These are phyloP conservation scores for Patellifolia procumbens DNA, from an alignment of 179 eudicot genomes.

Conservation along the genomic window DNA sequence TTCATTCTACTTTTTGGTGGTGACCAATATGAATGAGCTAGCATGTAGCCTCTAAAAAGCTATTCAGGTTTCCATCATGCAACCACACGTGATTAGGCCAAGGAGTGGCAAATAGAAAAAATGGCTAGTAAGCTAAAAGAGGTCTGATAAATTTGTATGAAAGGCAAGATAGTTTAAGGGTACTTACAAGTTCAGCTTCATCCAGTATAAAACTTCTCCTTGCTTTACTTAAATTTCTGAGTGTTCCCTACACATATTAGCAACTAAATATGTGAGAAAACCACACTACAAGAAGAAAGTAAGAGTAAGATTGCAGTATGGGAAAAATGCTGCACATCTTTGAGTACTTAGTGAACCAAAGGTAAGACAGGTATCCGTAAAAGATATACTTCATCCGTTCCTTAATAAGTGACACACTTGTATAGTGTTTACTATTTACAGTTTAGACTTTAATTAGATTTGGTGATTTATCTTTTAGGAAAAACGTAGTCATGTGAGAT, in stretches of 20 bases:
- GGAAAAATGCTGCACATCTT: not conserved
- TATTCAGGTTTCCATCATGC: not conserved
- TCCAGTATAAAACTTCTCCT: slow-evolving; percentile 22
- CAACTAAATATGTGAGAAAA: slow-evolving; percentile 10
- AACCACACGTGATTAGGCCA: not conserved
- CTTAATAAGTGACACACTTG: too few relatives aligned
- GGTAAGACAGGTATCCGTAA: not conserved
- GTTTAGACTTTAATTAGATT: too few relatives aligned
- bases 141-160: not conserved
- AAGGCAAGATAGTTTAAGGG: not conserved
- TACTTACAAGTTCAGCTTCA: slow-evolving; percentile 30
- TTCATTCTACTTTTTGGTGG: not conserved
- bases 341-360: not conserved
- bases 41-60: not conserved
- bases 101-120: not conserved
- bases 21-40: not conserved
- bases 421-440: too few relatives aligned
- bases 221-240: slow-evolving; percentile 26
- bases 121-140: not conserved
- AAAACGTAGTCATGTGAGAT: too few relatives aligned
- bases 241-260: slow-evolving; percentile 24
- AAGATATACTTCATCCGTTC: too few relatives aligned
- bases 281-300: not conserved
- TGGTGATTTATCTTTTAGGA: too few relatives aligned
- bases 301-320: not conserved